These are phyloP conservation scores for Penicillium coffeae DNA, from an alignment of 495 filamentous ascomycete species.

Conservation along the genomic window DNA sequence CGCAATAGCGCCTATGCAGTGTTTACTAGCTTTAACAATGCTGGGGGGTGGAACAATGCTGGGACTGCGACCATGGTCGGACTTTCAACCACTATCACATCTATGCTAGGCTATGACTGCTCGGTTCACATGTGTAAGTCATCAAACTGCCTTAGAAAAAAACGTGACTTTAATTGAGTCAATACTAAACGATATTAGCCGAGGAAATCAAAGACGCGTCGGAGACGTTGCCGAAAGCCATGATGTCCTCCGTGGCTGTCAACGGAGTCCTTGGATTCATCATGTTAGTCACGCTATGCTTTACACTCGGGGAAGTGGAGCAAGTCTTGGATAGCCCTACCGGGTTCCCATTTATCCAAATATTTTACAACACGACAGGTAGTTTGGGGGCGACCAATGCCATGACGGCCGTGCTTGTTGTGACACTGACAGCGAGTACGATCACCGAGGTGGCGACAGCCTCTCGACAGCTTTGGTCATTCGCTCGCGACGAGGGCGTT, in stretches of 20 bases:
- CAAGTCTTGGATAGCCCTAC: constrained; percentile 35
- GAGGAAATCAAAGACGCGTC: constrained; percentile 50
- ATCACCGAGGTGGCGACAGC: constrained; percentile 43
- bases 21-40: constrained; percentile 55
- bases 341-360: constrained; percentile 44
- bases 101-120: constrained; percentile 52
- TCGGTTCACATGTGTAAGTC: constrained; percentile 45
- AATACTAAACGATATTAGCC: constrained; percentile 46
- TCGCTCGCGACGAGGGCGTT: constrained; percentile 46
- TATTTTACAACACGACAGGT: constrained; percentile 46
- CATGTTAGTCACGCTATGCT: constrained; percentile 44
- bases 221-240: constrained; percentile 50
- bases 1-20: constrained; percentile 50
- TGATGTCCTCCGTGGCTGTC: constrained; percentile 49
- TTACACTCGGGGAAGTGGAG: constrained; percentile 46
- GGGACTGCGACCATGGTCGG: constrained; percentile 53
- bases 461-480: constrained; percentile 42
- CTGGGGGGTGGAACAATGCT: constrained; percentile 46
- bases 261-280: constrained; percentile 48
- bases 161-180: too few relatives aligned
- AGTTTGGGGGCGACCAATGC: constrained; percentile 39
- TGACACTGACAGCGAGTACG: constrained; percentile 37
- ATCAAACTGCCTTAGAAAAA: too few relatives aligned
- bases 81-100: constrained; percentile 53
- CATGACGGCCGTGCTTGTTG: constrained; percentile 35